These are phyloP conservation scores for Cladosporium austrohemisphaericum DNA, from an alignment of 2,329 filamentous ascomycete genomes.

Conservation along the genomic window DNA sequence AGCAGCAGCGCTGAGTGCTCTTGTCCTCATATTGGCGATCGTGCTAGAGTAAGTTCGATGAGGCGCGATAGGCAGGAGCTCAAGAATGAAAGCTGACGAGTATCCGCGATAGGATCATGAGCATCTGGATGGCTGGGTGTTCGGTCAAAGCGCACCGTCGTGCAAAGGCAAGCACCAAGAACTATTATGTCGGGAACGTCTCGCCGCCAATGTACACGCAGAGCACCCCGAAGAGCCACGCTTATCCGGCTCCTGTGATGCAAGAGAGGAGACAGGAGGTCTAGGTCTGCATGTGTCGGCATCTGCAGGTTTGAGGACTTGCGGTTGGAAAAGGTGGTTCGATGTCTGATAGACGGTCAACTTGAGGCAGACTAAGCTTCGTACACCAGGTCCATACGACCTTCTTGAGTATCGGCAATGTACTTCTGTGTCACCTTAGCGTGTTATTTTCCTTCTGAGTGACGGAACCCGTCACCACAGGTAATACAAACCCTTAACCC, in stretches of 20 bases:
- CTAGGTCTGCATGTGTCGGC: no score
- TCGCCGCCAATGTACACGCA: background rate
- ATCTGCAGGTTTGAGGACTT: no score
- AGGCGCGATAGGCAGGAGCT: no score
- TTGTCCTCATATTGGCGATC: conserved; percentile 2
- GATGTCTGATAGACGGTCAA: no score
- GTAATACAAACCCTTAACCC: no score
- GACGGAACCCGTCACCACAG: no score
- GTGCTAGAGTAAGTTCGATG: conserved; percentile 1
- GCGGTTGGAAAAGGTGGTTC: no score
- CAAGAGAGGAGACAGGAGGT: background rate
- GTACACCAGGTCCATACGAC: no score
- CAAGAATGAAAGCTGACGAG: background rate
- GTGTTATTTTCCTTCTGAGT: no score
- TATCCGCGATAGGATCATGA: background rate
- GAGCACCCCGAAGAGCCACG: background rate
- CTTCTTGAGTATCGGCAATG: no score
- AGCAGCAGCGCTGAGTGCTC: conserved; percentile 4
- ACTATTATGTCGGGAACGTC: background rate
- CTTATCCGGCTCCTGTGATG: background rate
- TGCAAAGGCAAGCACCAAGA: background rate
- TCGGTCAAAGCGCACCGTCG: conserved; percentile 7
- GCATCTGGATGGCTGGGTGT: conserved; percentile 10
- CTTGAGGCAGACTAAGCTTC: no score
- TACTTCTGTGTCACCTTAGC: no score